Evolutionary conservation across 208 protist species (phyloP), one percentile per base, ranked within the genome.

Genomic region (Novymonas esmeraldas): DNA sequence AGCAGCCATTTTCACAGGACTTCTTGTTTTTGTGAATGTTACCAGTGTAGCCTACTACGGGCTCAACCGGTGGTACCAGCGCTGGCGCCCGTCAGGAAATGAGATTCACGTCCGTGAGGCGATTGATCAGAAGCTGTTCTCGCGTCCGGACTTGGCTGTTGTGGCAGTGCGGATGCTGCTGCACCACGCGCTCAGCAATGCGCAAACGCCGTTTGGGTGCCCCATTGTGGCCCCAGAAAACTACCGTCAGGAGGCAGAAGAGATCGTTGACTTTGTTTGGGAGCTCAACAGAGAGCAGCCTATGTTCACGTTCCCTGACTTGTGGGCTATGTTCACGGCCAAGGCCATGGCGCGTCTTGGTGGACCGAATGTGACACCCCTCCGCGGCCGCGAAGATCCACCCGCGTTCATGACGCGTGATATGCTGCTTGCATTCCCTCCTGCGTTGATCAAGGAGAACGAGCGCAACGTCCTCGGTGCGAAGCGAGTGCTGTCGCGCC

Each of bases 211-310:
- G 3, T 96, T 96, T 77, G 91, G 82, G 11, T 64, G 63, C 3
- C 91, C 91, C 2, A 93, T 96, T 65, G 91, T 96, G 14, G 87
- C 81, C 33, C 88, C 91, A 6, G 51, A 68, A 9, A 73, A 82
- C 31, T 78, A 86, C 46, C 57, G 65, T 26, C 38, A 68, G 10
- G 88, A 94, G 41, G 87, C 85, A n/a, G 75, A 94, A 36, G 82
- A 89, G 51, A 72, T 96, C 39, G 73, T 88, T 10, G 67, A 82
- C 2, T 81, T 92, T 69, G 78, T 96, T 22, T 63, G 79, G 51
- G 54, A 87, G 7, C 62, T 93, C 22, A 84, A 90, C 54, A 50
- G 57, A 28, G 81, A 91, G 45, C 79, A 93, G 51, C 85, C 85
- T 0, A 79, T 65, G 45, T 91, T 82, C 50, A 86, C 82, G 24